phyloP scores from a whole-genome alignment of 257 asterid species.

The Capsicum baccatum region DNA sequence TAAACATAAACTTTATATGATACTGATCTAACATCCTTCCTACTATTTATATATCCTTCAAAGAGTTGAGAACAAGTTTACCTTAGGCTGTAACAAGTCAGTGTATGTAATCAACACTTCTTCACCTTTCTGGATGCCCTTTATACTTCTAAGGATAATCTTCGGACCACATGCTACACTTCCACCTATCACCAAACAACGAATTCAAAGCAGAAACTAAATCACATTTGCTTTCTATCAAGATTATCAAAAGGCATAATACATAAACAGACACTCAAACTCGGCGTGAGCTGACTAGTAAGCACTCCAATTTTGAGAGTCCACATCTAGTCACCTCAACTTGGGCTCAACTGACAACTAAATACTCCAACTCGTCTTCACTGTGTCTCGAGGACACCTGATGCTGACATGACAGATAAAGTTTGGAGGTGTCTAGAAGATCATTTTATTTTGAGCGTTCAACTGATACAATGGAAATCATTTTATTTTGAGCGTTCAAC shows the following conservation, averaged over 20 bases:
- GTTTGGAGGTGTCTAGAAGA: too few species aligned
- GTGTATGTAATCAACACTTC: conserved; percentile 78
- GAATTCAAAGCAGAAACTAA: conserved; percentile 1
- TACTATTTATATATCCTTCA: not conserved
- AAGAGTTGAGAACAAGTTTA: conserved; percentile 28
- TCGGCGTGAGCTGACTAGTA: too few species aligned
- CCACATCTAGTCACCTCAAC: too few species aligned
- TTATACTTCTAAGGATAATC: conserved; percentile 64
- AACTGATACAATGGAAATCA: too few species aligned
- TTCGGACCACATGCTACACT: conserved; percentile 66
- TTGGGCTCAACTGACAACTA: too few species aligned
- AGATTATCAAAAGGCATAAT: not conserved
- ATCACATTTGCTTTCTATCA: not conserved
- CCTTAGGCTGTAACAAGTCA: conserved; percentile 87
- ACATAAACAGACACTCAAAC: too few species aligned
- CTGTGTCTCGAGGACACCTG: too few species aligned
- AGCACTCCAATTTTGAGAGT: too few species aligned
- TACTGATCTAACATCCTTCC: not conserved
- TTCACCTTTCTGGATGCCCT: conserved; percentile 59
- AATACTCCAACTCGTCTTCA: too few species aligned
- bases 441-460: too few species aligned
- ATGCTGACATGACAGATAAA: too few species aligned
- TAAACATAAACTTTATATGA: not conserved
- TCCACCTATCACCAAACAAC: conserved; percentile 43
- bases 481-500: too few species aligned